phyloP scores from a whole-genome alignment of 2,329 filamentous ascomycete species.

The Diaporthe sp. region DNA sequence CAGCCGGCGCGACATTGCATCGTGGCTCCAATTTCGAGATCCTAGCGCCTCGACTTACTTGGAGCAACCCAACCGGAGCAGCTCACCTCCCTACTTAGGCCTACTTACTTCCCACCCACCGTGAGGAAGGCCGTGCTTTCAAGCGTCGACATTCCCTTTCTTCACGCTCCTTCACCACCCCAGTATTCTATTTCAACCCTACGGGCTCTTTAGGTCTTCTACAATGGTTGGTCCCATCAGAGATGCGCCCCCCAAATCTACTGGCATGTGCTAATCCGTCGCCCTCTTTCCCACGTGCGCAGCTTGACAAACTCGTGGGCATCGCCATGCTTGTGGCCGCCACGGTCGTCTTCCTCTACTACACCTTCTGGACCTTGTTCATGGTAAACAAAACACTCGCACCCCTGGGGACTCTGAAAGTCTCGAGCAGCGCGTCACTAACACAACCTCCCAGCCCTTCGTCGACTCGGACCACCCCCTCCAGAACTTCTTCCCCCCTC shows the following conservation, averaged over 20 bases:
- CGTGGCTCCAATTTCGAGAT: slow-evolving; percentile 39
- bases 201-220: slow-evolving; percentile 35
- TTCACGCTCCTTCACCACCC: slow-evolving; percentile 38
- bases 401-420: background rate
- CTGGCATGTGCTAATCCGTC: slow-evolving; percentile 24
- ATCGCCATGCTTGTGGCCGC: slow-evolving; percentile 78
- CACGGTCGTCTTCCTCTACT: slow-evolving; percentile 81
- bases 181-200: slow-evolving; percentile 10
- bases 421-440: slow-evolving; percentile 3
- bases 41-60: slow-evolving; percentile 24
- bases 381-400: slow-evolving; percentile 76
- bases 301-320: slow-evolving; percentile 90
- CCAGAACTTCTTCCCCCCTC: slow-evolving; percentile 94
- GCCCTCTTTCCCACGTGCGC: slow-evolving; percentile 36
- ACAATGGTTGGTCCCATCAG: slow-evolving; percentile 49
- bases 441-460: slow-evolving; percentile 78
- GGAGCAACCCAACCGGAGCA: slow-evolving; percentile 1
- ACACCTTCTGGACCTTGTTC: slow-evolving; percentile 96
- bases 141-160: slow-evolving; percentile 35
- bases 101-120: slow-evolving; percentile 8
- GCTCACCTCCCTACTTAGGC: slow-evolving; percentile 10
- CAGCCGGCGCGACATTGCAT: slow-evolving; percentile 33
- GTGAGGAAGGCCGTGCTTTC: slow-evolving; percentile 25
- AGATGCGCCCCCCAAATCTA: background rate
- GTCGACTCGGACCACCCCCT: slow-evolving; percentile 95